These are phyloP conservation scores for Chlorencoelia australis DNA, from an alignment of 2,329 filamentous ascomycete species.

Conservation along the genomic window DNA sequence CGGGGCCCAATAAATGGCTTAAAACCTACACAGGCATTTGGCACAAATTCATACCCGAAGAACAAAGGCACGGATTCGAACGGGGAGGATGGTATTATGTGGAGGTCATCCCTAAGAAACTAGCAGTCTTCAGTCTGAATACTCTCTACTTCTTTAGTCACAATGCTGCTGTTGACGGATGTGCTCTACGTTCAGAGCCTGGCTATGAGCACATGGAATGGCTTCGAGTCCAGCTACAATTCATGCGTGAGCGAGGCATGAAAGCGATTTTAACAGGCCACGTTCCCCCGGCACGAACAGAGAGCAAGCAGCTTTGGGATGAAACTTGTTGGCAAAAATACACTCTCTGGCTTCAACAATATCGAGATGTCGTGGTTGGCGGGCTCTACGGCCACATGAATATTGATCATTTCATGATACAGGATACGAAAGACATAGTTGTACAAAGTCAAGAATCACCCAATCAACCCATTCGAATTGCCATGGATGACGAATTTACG, in stretches of 20 bases:
- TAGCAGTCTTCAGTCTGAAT: conserved; percentile 90
- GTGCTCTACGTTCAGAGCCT: conserved; percentile 65
- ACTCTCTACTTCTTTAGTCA: conserved; percentile 93
- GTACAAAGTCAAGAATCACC: conserved; percentile 36
- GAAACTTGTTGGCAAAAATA: conserved; percentile 99
- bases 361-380: conserved; percentile 76
- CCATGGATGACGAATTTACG: conserved; percentile 45
- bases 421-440: conserved; percentile 71
- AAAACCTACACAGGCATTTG: conserved; percentile 69
- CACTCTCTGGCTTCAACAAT: conserved; percentile 80
- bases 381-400: conserved; percentile 95
- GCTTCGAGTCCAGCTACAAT: conserved; percentile 79
- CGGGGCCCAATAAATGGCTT: conserved; percentile 82
- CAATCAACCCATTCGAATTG: conserved; percentile 25
- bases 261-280: conserved; percentile 93
- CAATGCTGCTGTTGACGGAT: conserved; percentile 90
- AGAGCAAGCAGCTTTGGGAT: conserved; percentile 82
- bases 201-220: conserved; percentile 95
- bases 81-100: conserved; percentile 91
- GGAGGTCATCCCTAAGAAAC: conserved; percentile 76
- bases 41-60: conserved; percentile 81
- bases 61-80: conserved; percentile 81
- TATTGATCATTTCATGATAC: conserved; percentile 90
- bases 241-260: conserved; percentile 73
- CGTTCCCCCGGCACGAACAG: conserved; percentile 80